Evolutionary conservation across 2,329 filamentous ascomycete genomes (phyloP).

Genomic region (Penicillium thymicola): DNA sequence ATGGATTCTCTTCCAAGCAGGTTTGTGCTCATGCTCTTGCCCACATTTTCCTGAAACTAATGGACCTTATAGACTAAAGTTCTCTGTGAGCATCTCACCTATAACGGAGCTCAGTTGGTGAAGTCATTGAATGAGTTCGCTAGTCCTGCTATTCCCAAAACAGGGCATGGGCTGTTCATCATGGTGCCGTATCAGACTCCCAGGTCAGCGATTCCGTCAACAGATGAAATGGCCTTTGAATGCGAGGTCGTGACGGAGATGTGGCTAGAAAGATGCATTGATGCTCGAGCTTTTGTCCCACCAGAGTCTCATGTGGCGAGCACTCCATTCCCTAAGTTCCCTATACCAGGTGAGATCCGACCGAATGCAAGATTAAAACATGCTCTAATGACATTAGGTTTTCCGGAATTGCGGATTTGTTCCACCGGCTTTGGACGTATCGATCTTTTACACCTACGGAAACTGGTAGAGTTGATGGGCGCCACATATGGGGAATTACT

Average conservation of each 20-base stretch:
- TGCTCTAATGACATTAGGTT: conserved; percentile 47
- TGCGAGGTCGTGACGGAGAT: conserved; percentile 72
- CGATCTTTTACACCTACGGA: conserved; percentile 79
- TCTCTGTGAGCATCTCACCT: conserved; percentile 40
- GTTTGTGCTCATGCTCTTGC: conserved; percentile 33
- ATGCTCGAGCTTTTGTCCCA: conserved; percentile 67
- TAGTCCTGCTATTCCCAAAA: conserved; percentile 33
- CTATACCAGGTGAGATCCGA: conserved; percentile 52
- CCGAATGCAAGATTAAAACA: neutral
- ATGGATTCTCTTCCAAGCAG: conserved; percentile 57
- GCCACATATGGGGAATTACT: conserved; percentile 78
- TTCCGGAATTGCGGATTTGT: conserved; percentile 68
- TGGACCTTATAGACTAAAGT: conserved; percentile 29
- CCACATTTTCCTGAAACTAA: conserved; percentile 11
- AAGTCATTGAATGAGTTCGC: conserved; percentile 34
- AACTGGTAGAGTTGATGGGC: conserved; percentile 71
- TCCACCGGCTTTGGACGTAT: conserved; percentile 80
- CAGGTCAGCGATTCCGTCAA: conserved; percentile 33
- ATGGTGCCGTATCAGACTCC: conserved; percentile 41
- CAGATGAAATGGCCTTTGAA: conserved; percentile 41
- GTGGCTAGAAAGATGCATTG: conserved; percentile 86
- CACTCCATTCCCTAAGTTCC: conserved; percentile 69
- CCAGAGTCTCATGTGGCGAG: conserved; percentile 71
- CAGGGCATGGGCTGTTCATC: conserved; percentile 35
- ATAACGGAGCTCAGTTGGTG: conserved; percentile 42